Evolutionary conservation across 352 stramenopile species (phyloP).

Genomic region (Phytophthora macrochlamydospora): DNA sequence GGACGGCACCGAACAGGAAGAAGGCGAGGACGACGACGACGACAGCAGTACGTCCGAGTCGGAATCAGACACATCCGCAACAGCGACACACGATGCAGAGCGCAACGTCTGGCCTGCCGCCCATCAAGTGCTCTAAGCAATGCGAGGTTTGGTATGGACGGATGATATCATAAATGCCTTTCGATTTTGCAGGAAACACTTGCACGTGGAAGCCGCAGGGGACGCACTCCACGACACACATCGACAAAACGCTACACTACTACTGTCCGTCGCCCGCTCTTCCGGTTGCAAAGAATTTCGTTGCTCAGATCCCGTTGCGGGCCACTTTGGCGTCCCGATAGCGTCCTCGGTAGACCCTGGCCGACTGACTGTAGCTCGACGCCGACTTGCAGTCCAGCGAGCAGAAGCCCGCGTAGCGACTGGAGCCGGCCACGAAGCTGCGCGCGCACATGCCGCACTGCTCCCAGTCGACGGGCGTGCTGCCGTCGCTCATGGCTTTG

Average conservation of each 20-base stretch:
- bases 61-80: slow-evolving; percentile 21
- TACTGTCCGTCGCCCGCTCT: not conserved
- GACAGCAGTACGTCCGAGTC: slow-evolving; percentile 12
- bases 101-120: slow-evolving; percentile 28
- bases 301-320: not conserved
- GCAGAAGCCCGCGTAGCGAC: slow-evolving; percentile 63
- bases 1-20: slow-evolving; percentile 20
- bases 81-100: slow-evolving; percentile 24
- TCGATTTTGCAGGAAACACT: not conserved
- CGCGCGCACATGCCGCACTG: slow-evolving; percentile 67
- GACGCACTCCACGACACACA: not conserved
- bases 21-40: slow-evolving; percentile 18
- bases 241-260: not conserved
- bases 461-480: slow-evolving; percentile 32
- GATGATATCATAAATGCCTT: not conserved
- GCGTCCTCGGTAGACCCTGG: slow-evolving; percentile 35
- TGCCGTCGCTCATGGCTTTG: slow-evolving; percentile 63
- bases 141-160: not conserved
- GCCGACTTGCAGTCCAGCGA: slow-evolving; percentile 83
- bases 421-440: slow-evolving; percentile 58
- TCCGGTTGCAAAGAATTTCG: not conserved
- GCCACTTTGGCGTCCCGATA: slow-evolving; percentile 27
- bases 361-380: slow-evolving; percentile 51
- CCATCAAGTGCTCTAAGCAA: slow-evolving; percentile 10
- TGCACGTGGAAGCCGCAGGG: not conserved